Conservation (phyloP, 2,329 filamentous ascomycete genomes). For the Mycosphaerella sp. region DNA sequence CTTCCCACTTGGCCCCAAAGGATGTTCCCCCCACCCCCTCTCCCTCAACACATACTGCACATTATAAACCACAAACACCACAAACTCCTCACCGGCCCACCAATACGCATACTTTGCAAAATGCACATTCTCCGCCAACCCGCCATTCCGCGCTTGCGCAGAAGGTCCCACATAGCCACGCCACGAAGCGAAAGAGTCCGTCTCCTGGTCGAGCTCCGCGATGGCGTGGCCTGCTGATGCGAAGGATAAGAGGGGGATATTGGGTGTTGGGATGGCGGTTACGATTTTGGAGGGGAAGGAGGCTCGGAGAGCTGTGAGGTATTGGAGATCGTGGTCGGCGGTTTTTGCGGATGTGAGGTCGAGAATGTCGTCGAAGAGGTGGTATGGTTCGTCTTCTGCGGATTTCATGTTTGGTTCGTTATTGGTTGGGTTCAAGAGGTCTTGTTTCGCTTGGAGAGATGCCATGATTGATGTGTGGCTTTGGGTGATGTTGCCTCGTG, state of each 20-base stretch:
- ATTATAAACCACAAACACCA: constrained; percentile 35
- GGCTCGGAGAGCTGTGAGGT: constrained; percentile 34
- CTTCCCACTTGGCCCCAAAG: constrained; percentile 32
- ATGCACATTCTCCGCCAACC: constrained; percentile 35
- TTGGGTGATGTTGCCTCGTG: too few relatives aligned
- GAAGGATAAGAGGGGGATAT: constrained; percentile 39
- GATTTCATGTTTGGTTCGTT: background rate
- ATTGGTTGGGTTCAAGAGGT: background rate
- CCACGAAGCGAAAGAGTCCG: constrained; percentile 37
- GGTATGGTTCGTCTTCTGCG: too few relatives aligned
- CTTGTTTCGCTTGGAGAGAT: background rate
- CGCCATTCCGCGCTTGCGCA: constrained; percentile 30
- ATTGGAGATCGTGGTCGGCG: constrained; percentile 38
- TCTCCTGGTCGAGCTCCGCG: constrained; percentile 35
- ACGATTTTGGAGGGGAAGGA: constrained; percentile 37
- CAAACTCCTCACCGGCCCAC: constrained; percentile 37
- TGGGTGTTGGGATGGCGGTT: constrained; percentile 35
- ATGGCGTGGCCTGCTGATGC: constrained; percentile 39
- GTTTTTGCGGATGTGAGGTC: constrained; percentile 34
- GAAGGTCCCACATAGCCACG: constrained; percentile 33
- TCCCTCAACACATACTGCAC: constrained; percentile 41
- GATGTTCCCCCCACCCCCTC: constrained; percentile 31
- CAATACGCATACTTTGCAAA: constrained; percentile 39
- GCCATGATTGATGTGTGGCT: background rate
- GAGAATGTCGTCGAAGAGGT: constrained; percentile 36